phyloP scores from a whole-genome alignment of 1,139 yeast genomes.

The Candida sp. region DNA sequence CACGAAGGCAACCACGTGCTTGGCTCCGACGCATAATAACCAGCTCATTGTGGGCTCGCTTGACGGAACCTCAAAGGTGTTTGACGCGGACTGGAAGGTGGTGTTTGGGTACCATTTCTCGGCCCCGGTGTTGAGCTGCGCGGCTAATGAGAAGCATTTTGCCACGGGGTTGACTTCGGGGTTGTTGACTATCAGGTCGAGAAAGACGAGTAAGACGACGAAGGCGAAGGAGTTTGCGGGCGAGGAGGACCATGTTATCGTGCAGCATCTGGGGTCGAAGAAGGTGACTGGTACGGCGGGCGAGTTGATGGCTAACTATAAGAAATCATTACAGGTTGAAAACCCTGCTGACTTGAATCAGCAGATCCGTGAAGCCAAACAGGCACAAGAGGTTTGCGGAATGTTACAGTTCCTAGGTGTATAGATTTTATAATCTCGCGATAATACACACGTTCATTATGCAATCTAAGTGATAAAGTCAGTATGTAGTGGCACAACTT shows the following conservation, averaged over 20 bases:
- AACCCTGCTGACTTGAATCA: slow-evolving; percentile 63
- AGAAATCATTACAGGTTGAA: slow-evolving; percentile 74
- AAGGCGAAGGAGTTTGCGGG: slow-evolving; percentile 93
- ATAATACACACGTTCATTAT: too few species aligned
- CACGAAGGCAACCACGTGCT: slow-evolving; percentile 90
- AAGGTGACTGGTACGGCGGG: slow-evolving; percentile 78
- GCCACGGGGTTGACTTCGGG: slow-evolving; percentile 97
- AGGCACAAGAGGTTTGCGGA: slow-evolving; percentile 90
- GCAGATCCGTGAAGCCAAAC: slow-evolving; percentile 81
- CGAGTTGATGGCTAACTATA: slow-evolving; percentile 88
- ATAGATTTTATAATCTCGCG: slow-evolving; percentile 14
- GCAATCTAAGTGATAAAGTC: too few species aligned
- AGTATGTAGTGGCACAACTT: too few species aligned
- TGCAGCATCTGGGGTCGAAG: neutral
- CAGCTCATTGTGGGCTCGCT: slow-evolving; percentile 92
- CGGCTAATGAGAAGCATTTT: slow-evolving; percentile 75
- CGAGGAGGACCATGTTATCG: slow-evolving; percentile 76
- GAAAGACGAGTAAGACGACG: slow-evolving; percentile 68
- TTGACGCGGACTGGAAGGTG: slow-evolving; percentile 88
- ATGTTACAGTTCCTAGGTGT: slow-evolving; percentile 84
- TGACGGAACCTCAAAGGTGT: slow-evolving; percentile 96
- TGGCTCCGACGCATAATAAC: slow-evolving; percentile 47
- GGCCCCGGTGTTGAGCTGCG: slow-evolving; percentile 83
- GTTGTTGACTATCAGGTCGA: slow-evolving; percentile 83
- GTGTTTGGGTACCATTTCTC: slow-evolving; percentile 98